Conservation (phyloP, 140 eudicot genomes). For the Bidens hawaiensis region DNA sequence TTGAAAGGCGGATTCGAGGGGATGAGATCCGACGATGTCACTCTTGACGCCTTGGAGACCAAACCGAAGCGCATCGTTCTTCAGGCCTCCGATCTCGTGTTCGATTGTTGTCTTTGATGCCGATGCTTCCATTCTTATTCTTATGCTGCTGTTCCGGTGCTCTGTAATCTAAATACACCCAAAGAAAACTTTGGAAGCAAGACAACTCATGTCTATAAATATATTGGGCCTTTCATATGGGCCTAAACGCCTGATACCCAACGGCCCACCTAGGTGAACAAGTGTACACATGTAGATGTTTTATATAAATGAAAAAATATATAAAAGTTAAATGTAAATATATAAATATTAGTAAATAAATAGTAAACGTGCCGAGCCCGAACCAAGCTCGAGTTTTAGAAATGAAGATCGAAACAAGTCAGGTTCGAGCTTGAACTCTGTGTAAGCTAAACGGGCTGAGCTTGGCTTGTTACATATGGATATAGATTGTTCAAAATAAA, state of each 20-base stretch:
- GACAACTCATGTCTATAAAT: conserved; percentile 9
- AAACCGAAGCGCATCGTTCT: conserved; percentile 82
- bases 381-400: too few species aligned
- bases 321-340: too few species aligned
- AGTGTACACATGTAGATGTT: too few species aligned
- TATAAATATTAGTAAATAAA: too few species aligned
- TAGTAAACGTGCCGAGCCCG: too few species aligned
- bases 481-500: too few species aligned
- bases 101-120: conserved; percentile 52
- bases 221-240: background rate
- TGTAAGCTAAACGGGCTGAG: too few species aligned
- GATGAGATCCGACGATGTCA: conserved; percentile 80
- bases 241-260: conserved; percentile 1
- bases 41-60: conserved; percentile 92
- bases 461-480: too few species aligned
- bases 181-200: conserved; percentile 26
- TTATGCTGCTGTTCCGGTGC: background rate
- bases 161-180: conserved; percentile 24
- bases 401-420: too few species aligned
- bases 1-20: conserved; percentile 68
- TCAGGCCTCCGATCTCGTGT: conserved; percentile 73
- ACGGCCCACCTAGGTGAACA: background rate
- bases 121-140: conserved; percentile 46
- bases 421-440: too few species aligned
- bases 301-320: too few species aligned